Conservation (phyloP, 352 stramenopile species). For the Phytopythium sindhum region DNA sequence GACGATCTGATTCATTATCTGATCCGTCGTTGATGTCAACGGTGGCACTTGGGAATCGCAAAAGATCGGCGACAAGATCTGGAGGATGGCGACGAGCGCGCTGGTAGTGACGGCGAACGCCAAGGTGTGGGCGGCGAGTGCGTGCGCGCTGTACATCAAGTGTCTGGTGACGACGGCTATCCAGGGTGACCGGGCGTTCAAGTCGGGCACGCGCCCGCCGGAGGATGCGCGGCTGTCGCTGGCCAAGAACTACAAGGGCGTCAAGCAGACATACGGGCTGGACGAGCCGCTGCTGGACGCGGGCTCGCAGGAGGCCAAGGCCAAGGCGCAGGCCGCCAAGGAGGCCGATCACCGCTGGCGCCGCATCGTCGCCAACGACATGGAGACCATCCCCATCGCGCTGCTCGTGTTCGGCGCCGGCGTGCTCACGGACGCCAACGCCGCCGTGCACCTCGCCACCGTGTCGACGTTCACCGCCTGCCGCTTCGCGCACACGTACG, state of each 20-base stretch:
- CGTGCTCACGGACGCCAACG: slow-evolving; percentile 21
- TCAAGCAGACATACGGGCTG: slow-evolving; percentile 24
- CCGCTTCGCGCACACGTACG: slow-evolving; percentile 33
- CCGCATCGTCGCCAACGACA: slow-evolving; percentile 48
- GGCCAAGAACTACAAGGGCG: slow-evolving; percentile 9
- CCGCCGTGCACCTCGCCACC: slow-evolving; percentile 14
- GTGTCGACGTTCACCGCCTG: slow-evolving; percentile 31
- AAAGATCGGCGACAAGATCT: neutral
- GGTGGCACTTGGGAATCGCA: neutral
- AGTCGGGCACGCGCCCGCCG: slow-evolving; percentile 23
- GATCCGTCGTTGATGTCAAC: neutral
- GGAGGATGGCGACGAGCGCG: neutral
- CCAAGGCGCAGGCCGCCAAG: slow-evolving; percentile 13
- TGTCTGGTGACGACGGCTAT: slow-evolving; percentile 27
- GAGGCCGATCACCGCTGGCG: slow-evolving; percentile 38
- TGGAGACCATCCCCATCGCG: slow-evolving; percentile 46
- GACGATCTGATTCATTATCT: slow-evolving; percentile 1
- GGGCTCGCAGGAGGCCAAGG: slow-evolving; percentile 6
- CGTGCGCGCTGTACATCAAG: slow-evolving; percentile 21
- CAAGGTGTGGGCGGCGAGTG: slow-evolving; percentile 16
- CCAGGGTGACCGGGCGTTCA: slow-evolving; percentile 30
- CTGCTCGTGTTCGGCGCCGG: slow-evolving; percentile 35
- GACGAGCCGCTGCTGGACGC: slow-evolving; percentile 1
- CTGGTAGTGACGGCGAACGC: slow-evolving; percentile 19
- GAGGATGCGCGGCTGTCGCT: slow-evolving; percentile 17